These are phyloP conservation scores for Yamadazyma songkhlaensis DNA, from an alignment of 1,139 yeast species.

Conservation along the genomic window DNA sequence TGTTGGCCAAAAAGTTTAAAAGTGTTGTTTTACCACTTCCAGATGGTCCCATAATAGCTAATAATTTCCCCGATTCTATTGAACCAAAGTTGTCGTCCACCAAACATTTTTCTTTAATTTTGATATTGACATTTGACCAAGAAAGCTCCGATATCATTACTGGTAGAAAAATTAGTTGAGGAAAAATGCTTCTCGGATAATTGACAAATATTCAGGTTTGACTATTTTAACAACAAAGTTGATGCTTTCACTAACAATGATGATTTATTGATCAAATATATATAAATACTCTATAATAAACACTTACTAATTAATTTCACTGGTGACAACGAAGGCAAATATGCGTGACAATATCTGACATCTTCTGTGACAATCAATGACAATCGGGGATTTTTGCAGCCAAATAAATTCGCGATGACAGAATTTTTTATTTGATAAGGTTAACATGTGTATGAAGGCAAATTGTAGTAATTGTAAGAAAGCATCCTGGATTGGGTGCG, in stretches of 20 bases:
- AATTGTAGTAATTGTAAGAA: conserved; percentile 20
- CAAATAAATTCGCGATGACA: background rate
- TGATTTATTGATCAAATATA: too few species aligned
- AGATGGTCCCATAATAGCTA: conserved; percentile 69
- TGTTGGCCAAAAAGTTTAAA: conserved; percentile 51
- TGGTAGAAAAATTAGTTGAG: background rate
- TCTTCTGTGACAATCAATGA: background rate
- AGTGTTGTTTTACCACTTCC: conserved; percentile 72
- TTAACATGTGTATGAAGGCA: conserved; percentile 15
- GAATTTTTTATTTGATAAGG: background rate
- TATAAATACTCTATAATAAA: too few species aligned
- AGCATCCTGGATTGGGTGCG: conserved; percentile 40
- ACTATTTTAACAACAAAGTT: too few species aligned
- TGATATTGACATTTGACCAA: conserved; percentile 6
- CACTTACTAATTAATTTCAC: too few species aligned
- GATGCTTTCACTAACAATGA: too few species aligned
- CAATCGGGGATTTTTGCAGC: background rate
- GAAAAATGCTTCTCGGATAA: too few species aligned
- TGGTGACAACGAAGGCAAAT: background rate
- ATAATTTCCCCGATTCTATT: conserved; percentile 23
- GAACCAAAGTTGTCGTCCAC: conserved; percentile 20
- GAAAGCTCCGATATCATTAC: conserved; percentile 2
- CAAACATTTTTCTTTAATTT: conserved; percentile 5
- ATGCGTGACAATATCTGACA: background rate
- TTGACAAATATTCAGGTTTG: too few species aligned